Evolutionary conservation across 2,329 filamentous ascomycete genomes (phyloP), one percentile per base, ranked within the genome.

Genomic region (Rachicladosporium sp.): DNA sequence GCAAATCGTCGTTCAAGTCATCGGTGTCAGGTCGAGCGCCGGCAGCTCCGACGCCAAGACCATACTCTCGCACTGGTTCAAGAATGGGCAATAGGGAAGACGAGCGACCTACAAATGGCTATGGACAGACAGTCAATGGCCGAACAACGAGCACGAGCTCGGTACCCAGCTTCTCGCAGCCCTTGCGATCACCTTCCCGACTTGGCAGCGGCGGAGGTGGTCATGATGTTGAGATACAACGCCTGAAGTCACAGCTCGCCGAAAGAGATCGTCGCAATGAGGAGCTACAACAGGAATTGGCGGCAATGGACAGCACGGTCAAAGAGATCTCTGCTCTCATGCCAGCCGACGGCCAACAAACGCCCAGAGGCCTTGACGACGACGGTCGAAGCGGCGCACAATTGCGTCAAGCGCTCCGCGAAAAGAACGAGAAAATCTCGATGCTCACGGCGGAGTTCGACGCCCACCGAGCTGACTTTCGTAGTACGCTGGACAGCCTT

Each of bases 381-480:
- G 46, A 48, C 19, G 43, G 47, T 21, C 46, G 49, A 12, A 48
- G 39, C 13, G 47, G 44, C 7, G 40, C 46, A 10, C 82, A 93
- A 56, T 69, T 98, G 42, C 78, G 88, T 39, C 75, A 80, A n/a
- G 64, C 93, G 51, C 65, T 98, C 39, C 75, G 85, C 15, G 91
- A 98, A 63, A 95, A 93, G 71, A 95, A 95, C 53, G 91, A 98
- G 43, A 94, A 88, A 67, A 95, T 98, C 49, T 79, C 82, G 19
- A 80, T 89, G 69, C 73, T 98, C 50, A 96, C 88, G 1, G 77
- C 84, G 6, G 91, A 98, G 57, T 98, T 98, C 53, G 91, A 98
- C 56, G 78, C 82, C 7, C 89, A 98, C 58, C 76, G 91, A 43
- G 89, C 91, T 11, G 91, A 98, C 60, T 98, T 98, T 63, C 73